These are phyloP conservation scores for Candida tetrigidarum DNA, from an alignment of 1,139 yeast species.

Conservation along the genomic window DNA sequence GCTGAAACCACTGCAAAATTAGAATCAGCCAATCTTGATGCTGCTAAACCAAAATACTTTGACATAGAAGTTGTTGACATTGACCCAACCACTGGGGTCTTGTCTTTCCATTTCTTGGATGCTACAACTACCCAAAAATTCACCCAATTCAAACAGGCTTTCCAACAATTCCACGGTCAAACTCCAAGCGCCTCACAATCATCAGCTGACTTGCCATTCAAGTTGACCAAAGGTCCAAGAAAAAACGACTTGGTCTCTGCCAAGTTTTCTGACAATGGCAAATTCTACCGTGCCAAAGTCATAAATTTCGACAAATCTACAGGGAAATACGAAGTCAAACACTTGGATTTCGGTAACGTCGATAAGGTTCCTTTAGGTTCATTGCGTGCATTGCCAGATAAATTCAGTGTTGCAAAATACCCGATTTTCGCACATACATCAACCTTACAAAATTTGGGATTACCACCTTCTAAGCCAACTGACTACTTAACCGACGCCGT, in stretches of 20 bases:
- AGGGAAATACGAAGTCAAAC: slow-evolving; percentile 54
- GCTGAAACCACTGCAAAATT: slow-evolving; percentile 26
- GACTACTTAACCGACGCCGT: slow-evolving; percentile 66
- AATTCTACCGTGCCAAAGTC: slow-evolving; percentile 65
- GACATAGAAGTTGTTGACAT: slow-evolving; percentile 68
- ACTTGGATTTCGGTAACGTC: slow-evolving; percentile 67
- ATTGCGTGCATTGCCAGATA: slow-evolving; percentile 59
- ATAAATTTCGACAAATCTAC: slow-evolving; percentile 51
- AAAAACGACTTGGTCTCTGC: slow-evolving; percentile 66
- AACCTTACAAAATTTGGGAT: slow-evolving; percentile 55
- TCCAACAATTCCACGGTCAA: slow-evolving; percentile 50
- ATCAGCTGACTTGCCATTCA: slow-evolving; percentile 52
- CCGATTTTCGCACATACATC: slow-evolving; percentile 66
- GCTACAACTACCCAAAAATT: slow-evolving; percentile 38
- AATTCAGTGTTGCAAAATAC: slow-evolving; percentile 42
- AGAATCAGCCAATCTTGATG: slow-evolving; percentile 27
- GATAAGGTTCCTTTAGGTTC: slow-evolving; percentile 51
- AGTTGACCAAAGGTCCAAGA: slow-evolving; percentile 50
- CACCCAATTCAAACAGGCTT: slow-evolving; percentile 47
- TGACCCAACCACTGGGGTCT: slow-evolving; percentile 40
- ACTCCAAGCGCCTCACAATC: slow-evolving; percentile 38
- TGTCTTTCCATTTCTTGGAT: slow-evolving; percentile 57
- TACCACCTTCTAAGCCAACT: slow-evolving; percentile 63
- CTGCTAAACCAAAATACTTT: slow-evolving; percentile 52
- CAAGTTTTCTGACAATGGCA: slow-evolving; percentile 54